phyloP scores from a whole-genome alignment of 2,329 filamentous ascomycete genomes.

The Chaetomium strumarium region DNA sequence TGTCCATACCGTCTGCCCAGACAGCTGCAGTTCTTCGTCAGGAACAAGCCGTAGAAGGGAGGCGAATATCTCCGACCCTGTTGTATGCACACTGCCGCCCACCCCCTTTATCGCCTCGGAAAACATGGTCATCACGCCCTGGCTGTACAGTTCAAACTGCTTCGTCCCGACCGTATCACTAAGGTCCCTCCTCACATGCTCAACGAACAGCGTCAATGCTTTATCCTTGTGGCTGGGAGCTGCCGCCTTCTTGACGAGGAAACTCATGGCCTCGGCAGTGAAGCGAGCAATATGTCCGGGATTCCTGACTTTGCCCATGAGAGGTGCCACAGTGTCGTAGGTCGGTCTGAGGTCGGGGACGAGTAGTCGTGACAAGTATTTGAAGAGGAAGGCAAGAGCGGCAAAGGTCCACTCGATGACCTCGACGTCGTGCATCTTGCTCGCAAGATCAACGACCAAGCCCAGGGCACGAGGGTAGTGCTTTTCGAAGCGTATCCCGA shows the following conservation, averaged over 20 bases:
- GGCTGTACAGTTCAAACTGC: constrained; percentile 65
- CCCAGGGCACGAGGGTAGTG: constrained; percentile 73
- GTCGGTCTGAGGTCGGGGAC: constrained; percentile 81
- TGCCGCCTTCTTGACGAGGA: constrained; percentile 84
- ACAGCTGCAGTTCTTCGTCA: constrained; percentile 40
- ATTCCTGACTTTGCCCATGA: constrained; percentile 76
- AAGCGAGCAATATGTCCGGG: constrained; percentile 87
- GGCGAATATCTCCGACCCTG: constrained; percentile 48
- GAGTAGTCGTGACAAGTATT: constrained; percentile 84
- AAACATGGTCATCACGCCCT: constrained; percentile 88
- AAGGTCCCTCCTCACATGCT: constrained; percentile 67
- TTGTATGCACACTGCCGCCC: constrained; percentile 54
- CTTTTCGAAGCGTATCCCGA: constrained; percentile 81
- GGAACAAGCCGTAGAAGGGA: constrained; percentile 48
- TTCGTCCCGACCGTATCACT: constrained; percentile 45
- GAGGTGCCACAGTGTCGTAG: constrained; percentile 73
- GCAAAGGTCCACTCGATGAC: constrained; percentile 98
- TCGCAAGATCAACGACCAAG: constrained; percentile 71
- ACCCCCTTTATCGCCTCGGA: constrained; percentile 70
- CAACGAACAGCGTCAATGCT: constrained; percentile 64
- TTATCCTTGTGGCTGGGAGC: constrained; percentile 68
- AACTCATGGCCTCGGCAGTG: constrained; percentile 90
- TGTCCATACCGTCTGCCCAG: constrained; percentile 45
- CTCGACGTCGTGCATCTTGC: constrained; percentile 69
- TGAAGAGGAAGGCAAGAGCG: constrained; percentile 91